Base-by-base conservation (phyloP, 1,139 yeast genomes). In the Sugiyamaella sp. region DNA sequence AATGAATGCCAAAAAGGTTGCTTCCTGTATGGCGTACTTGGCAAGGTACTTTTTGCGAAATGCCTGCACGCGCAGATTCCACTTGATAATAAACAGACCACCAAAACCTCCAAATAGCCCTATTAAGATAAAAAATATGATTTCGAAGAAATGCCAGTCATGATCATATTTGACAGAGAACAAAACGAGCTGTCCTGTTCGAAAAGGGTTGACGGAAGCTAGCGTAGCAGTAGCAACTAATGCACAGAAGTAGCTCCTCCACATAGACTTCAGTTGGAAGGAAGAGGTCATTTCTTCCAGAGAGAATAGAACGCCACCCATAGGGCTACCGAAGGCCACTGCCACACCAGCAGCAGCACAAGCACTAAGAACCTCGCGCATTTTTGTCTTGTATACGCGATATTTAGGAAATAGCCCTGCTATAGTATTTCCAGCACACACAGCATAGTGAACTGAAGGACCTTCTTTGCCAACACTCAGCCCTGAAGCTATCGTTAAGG, bases 341-440 rank as follows among this genome's bases (percentile, higher is more conserved):
- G 96, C 89, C 8, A 91, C 93, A 12, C 97, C 98, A 1, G 96
- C 89, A 0, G 96, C 96, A 1, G 95, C 82, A 2, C 96, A 93
- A 0, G 98, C 96, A 46, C 89, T 81, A 46, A 89, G 72, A 55
- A 82, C 75, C 65, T 86, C 93, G 4, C 80, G 71, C 53, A 72
- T 66, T 47, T 72, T 72, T 9, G 73, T 64, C 66, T 70, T 55
- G 65, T 75, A 60, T 66, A 71, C 60, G 63, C 71, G 52, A 66
- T 75, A 67, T 63, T 76, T 61, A 74, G 80, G 64, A 59, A 85
- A 77, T n/a, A 79, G 63, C 33, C 78, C 75, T 2, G 89, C 84
- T 6, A 87, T 73, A 10, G 81, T 78, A 62, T 84, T 81, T 1
- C 95, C 95, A 10, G 83, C 89, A 63, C 95, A 86, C 0, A 85